Evolutionary conservation across 345 rosid genomes (phyloP).

Genomic region (Heritiera fomes): DNA sequence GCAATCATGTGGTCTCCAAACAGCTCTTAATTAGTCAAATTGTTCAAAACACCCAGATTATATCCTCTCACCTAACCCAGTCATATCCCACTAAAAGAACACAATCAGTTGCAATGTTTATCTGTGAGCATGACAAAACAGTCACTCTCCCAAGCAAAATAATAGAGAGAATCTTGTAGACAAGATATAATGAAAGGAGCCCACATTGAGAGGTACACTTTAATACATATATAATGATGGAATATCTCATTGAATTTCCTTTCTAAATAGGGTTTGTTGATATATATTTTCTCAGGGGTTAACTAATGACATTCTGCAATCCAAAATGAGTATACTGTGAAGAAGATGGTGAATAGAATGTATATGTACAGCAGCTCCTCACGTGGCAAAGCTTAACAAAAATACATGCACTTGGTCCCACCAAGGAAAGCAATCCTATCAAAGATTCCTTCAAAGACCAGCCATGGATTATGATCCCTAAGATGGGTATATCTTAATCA

Average conservation of each 20-base stretch:
- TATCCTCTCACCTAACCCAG: constrained; percentile 42
- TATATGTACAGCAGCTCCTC: constrained; percentile 20
- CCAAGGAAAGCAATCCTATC: constrained; percentile 22
- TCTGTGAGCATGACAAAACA: constrained; percentile 38
- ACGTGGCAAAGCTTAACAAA: constrained; percentile 23
- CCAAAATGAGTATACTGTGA: neutral
- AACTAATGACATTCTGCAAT: neutral
- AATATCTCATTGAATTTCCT: constrained; percentile 26
- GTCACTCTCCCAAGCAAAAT: constrained; percentile 50
- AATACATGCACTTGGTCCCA: constrained; percentile 19
- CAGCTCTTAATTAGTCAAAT: constrained; percentile 27
- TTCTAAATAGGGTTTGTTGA: constrained; percentile 12
- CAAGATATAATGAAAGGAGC: constrained; percentile 39
- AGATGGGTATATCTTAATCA: constrained; percentile 17
- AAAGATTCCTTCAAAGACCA: constrained; percentile 36
- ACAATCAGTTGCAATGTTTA: constrained; percentile 27
- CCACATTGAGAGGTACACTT: constrained; percentile 31
- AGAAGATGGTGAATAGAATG: constrained; percentile 11
- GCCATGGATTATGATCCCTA: constrained; percentile 24
- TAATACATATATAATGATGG: constrained; percentile 33
- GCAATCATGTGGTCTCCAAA: constrained; percentile 35
- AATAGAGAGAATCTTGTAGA: constrained; percentile 59
- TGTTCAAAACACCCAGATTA: constrained; percentile 21
- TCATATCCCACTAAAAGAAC: constrained; percentile 40
- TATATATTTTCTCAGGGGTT: neutral